Evolutionary conservation across 2,329 filamentous ascomycete genomes (phyloP).

Genomic region (Penicillium expansum): DNA sequence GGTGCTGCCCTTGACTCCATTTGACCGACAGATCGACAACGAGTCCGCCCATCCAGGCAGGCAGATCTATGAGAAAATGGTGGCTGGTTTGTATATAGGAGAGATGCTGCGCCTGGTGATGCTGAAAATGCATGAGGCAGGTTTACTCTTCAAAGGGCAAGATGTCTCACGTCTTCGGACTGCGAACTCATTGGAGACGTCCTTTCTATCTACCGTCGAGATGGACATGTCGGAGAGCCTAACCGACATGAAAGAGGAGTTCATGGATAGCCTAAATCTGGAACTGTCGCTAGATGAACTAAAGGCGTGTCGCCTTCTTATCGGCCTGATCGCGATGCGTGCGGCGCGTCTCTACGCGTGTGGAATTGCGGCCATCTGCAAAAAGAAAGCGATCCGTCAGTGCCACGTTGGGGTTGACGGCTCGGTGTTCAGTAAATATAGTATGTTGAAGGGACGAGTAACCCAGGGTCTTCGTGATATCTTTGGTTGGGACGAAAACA

Average conservation of each 20-base stretch:
- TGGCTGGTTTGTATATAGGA: constrained; percentile 86
- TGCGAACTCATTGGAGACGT: constrained; percentile 81
- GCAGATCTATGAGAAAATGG: constrained; percentile 96
- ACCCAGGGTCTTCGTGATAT: constrained; percentile 62
- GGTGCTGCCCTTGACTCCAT: constrained; percentile 59
- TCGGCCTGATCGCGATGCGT: constrained; percentile 90
- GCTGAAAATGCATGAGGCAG: constrained; percentile 75
- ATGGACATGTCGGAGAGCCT: constrained; percentile 91
- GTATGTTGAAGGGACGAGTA: constrained; percentile 36
- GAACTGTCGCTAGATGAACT: constrained; percentile 71
- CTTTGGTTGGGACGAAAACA: constrained; percentile 77
- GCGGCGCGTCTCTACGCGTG: constrained; percentile 88
- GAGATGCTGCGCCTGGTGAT: constrained; percentile 87
- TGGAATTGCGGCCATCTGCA: constrained; percentile 93
- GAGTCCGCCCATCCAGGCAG: constrained; percentile 87
- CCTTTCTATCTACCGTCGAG: constrained; percentile 86
- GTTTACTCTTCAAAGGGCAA: constrained; percentile 75
- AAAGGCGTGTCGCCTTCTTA: constrained; percentile 78
- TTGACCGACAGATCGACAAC: constrained; percentile 75
- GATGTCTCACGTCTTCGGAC: constrained; percentile 74
- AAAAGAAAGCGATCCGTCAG: constrained; percentile 78
- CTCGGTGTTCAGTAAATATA: constrained; percentile 78
- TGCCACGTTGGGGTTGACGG: constrained; percentile 95
- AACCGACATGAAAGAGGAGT: constrained; percentile 75
- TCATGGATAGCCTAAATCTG: constrained; percentile 70